Base-by-base conservation (phyloP, 2,329 filamentous ascomycete genomes). In the Neoarthrinium moseri region DNA sequence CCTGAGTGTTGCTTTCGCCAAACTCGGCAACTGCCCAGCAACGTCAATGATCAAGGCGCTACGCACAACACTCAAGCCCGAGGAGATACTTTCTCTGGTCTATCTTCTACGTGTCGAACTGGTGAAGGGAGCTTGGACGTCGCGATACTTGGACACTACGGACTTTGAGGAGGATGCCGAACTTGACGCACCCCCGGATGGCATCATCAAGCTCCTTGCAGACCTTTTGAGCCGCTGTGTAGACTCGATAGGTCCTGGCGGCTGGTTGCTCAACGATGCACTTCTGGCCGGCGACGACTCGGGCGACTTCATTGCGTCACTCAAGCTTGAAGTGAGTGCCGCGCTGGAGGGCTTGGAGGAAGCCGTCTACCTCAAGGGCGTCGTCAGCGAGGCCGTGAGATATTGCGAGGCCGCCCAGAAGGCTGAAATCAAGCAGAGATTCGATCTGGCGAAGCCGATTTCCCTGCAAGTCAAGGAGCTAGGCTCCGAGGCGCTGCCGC, bases 81-180 rank as follows among this genome's bases (percentile, higher is more conserved):
- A 85, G 51, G 85, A 91, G 54, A 80, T 87, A 20, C 71, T 89
- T 10, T 83, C 83, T 27, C 75, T 92, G 43, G 84, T 91, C 55
- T 80, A 86, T 53, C 73, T 91, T 5, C 73, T 92, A 23, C 82
- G 87, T 46, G 75, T 86, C 52, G 86, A 91, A 66, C 74, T 92
- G 36, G 80, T 84, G 42, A 81, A 83, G 52, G 87, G 87, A 47
- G 84, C 84, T 24, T 92, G 88, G 88, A 89, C 86, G 1, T 80
- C 82, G 15, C 75, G 80, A 18, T 90, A 91, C 63, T 68, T 87
- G 29, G 85, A 87, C 55, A 65, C 70, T 10, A 75, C 77, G 13
- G 65, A 71, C 42, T 68, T 74, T 23, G 73, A 78, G 30, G 57
- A 65, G 12, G 65, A 71, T 20, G 66, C 69, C n/a, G 72, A 75